Percentiles rank a stretch among this genome's conserved stretches.
phyloP scores from a whole-genome alignment of 148 eudicot species.

The Spergularia marina region DNA sequence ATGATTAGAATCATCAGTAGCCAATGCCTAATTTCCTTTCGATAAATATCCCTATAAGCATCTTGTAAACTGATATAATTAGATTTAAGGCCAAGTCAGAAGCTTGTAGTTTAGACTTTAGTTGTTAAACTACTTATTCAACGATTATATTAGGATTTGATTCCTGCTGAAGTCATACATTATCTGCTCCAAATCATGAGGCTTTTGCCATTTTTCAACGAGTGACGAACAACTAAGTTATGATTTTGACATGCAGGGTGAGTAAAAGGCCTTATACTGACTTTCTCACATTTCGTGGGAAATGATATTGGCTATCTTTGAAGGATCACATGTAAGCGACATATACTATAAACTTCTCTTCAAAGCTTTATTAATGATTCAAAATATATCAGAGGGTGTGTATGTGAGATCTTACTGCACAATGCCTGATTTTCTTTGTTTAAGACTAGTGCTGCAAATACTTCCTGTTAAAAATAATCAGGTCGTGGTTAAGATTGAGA shows the following conservation, averaged over 20 bases:
- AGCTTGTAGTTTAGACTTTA: slow-evolving; percentile 11
- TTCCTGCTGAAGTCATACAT: slow-evolving; percentile 25
- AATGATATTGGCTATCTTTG: not conserved
- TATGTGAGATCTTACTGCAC: too few relatives aligned
- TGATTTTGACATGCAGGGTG: slow-evolving; percentile 19
- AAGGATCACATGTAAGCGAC: not conserved
- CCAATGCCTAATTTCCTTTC: slow-evolving; percentile 12
- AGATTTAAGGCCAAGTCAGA: slow-evolving; percentile 23
- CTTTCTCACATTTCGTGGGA: too few relatives aligned
- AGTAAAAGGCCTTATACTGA: not conserved
- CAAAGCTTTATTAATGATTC: not conserved
- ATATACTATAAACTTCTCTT: not conserved
- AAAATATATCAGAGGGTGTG: too few relatives aligned
- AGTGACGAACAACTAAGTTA: slow-evolving; percentile 25
- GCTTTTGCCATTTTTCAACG: slow-evolving; percentile 8
- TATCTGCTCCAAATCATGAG: slow-evolving; percentile 29
- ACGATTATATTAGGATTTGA: slow-evolving; percentile 23
- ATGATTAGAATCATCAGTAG: not conserved
- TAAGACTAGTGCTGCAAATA: too few relatives aligned
- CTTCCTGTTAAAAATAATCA: too few relatives aligned
- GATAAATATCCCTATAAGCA: slow-evolving; percentile 4
- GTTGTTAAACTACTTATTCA: slow-evolving; percentile 13
- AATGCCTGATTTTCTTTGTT: too few relatives aligned
- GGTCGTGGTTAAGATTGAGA: too few relatives aligned
- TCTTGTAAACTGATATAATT: not conserved